Evolutionary conservation across 257 asterid genomes (phyloP), one percentile per base, ranked within the genome.

Genomic region (Lavandula angustifolia): DNA sequence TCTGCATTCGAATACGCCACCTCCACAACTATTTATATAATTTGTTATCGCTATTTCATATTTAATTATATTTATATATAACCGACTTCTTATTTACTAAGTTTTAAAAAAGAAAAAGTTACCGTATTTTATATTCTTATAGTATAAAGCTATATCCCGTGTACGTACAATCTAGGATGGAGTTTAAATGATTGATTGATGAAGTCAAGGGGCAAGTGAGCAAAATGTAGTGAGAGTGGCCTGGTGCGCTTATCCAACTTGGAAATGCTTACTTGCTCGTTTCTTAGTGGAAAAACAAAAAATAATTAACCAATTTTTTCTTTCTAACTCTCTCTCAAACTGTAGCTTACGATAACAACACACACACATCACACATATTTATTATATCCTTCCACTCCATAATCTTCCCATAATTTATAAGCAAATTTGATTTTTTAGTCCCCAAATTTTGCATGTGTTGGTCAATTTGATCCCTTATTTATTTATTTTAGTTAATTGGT

Each of bases 161-260:
- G 27, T 22, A 22, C 27, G 3, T 34, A 3, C 5, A 34, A 34
- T 34, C 0, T 6, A 42, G 17, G 43, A 32, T 5, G 10, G 13
- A 27, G 63, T 2, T 17, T 48, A 22, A 22, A 60, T 44, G 58
- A 58, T 46, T 17, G 56, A 11, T 38, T 64, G 43, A 65, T 69
- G 73, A 65, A 64, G 70, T 38, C 31, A 64, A 60, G 50, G 68
- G 50, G 52, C 73, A 68, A 70, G 61, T 70, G 41, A 66, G 41
- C 63, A 66, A 70, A 73, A 60, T 44, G 68, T 40, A 83, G 78
- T 80, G 89, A 85, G 64, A 69, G 79, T 78, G 91, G 83, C 81
- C 55, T 85, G 85, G 81, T 79, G 84, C 81, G 89, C 87, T 85
- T 78, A 77, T 67, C 71, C 86, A 84, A 73, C 67, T 22, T 1